A percentile compares a stretch with the other conserved stretches of the same genome.
Conservation (phyloP, 2,329 filamentous ascomycete species). For the Macrophomina phaseolina region DNA sequence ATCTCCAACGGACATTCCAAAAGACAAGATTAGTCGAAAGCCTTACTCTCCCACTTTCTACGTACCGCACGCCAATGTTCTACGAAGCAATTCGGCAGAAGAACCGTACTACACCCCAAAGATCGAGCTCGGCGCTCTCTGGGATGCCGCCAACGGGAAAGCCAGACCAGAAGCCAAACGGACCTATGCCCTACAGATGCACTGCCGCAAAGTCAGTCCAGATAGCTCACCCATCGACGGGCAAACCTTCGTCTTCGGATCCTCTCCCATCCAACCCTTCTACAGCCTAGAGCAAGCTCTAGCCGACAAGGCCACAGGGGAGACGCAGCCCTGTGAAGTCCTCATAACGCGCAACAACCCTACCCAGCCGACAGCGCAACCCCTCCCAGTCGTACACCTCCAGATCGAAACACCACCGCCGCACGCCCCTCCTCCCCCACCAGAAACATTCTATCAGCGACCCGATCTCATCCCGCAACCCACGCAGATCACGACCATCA, state of each 20-base stretch:
- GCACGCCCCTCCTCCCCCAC: slow-evolving; percentile 14
- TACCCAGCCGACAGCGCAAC: slow-evolving; percentile 39
- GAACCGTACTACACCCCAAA: slow-evolving; percentile 54
- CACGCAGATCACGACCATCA: slow-evolving; percentile 46
- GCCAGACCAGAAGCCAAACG: slow-evolving; percentile 49
- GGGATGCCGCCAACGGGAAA: slow-evolving; percentile 73
- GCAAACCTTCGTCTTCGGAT: slow-evolving; percentile 64
- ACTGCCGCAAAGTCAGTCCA: slow-evolving; percentile 43
- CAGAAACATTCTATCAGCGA: not conserved
- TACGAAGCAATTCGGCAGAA: slow-evolving; percentile 36
- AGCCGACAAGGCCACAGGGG: slow-evolving; percentile 37
- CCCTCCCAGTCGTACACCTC: slow-evolving; percentile 48
- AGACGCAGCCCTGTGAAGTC: slow-evolving; percentile 33
- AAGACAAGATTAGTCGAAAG: slow-evolving; percentile 68
- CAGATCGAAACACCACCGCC: slow-evolving; percentile 46
- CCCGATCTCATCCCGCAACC: slow-evolving; percentile 7
- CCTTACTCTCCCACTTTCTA: slow-evolving; percentile 63
- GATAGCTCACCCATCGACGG: slow-evolving; percentile 24
- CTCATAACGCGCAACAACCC: slow-evolving; percentile 48
- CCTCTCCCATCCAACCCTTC: slow-evolving; percentile 71
- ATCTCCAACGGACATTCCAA: slow-evolving; percentile 68
- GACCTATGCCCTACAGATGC: slow-evolving; percentile 48
- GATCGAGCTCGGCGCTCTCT: slow-evolving; percentile 68
- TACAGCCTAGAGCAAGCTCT: slow-evolving; percentile 60
- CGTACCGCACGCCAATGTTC: slow-evolving; percentile 43